Base-by-base conservation (phyloP, 805 yeast species). In the Candida vartiovaarae region DNA sequence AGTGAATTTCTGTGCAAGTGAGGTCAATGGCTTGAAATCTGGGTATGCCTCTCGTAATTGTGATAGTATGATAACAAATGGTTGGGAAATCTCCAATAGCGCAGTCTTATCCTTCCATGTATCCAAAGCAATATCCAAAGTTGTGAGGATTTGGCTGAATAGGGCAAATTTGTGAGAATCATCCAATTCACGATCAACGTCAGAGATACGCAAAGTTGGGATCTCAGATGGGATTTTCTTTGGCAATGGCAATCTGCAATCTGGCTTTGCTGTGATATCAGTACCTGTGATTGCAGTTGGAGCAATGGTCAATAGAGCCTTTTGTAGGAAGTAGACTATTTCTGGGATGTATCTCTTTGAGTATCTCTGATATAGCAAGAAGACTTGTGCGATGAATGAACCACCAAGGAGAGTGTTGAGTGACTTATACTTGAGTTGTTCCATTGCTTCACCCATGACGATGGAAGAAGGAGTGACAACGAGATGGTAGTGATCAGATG, bases 401-500 rank as follows among this genome's bases (percentile, higher is more conserved):
- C 91, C 90, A 43, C 76, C 73, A 37, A 78, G 75, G 5, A 82
- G 50, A 36, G 66, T 68, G 27, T 61, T 61, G 26, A 76, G 47
- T 4, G 70, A 57, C 24, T 58, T 57, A 27, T 64, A 62, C 36
- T 71, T 70, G 23, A 75, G 54, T 52, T 75, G 77, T 42, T 81
- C 79, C 43, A 91, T 65, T 10, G 78, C 68, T 61, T 87, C 91
- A 39, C 82, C 76, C 69, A 88, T 78, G 34, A 87, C 64, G 31
- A 93, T 74, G 29, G 78, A 67, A 2, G 91, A 74, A 4, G 97
- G 96, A 0, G 96, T 90, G 4, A 82, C 90, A 8, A 93, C 84
- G 46, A 89, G 71, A 68, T 93, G 99, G 64, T 85, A 91, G 59
- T 88, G 90, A 68, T 93, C 99, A 0, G 99, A 93, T 1, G 97